phyloP scores from a whole-genome alignment of 2,329 filamentous ascomycete genomes.

The Cladosporium halotolerans region DNA sequence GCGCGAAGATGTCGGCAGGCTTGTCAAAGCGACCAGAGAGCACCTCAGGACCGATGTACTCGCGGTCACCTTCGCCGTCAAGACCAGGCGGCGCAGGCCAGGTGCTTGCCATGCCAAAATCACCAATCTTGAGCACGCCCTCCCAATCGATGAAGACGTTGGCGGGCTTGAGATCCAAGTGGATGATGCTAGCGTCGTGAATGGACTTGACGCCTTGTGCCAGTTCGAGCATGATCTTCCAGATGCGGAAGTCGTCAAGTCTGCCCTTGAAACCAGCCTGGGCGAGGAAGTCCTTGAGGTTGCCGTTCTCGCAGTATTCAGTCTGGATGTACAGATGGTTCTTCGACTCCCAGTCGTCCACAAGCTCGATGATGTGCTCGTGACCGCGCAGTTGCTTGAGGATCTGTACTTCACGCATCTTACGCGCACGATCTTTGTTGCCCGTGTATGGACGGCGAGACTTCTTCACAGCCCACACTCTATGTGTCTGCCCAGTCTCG shows the following conservation, averaged over 20 bases:
- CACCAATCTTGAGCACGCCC: slow-evolving; percentile 75
- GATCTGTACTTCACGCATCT: slow-evolving; percentile 76
- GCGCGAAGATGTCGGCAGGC: slow-evolving; percentile 85
- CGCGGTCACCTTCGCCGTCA: slow-evolving; percentile 88
- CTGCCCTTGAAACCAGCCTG: slow-evolving; percentile 76
- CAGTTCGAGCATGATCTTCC: slow-evolving; percentile 91
- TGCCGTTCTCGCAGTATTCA: slow-evolving; percentile 92
- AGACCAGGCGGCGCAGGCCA: slow-evolving; percentile 72
- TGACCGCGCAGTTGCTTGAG: slow-evolving; percentile 70
- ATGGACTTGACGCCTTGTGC: slow-evolving; percentile 78
- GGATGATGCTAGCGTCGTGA: slow-evolving; percentile 79
- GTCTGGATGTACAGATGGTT: slow-evolving; percentile 92
- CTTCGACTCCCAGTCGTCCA: slow-evolving; percentile 82
- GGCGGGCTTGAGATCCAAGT: slow-evolving; percentile 78
- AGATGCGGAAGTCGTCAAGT: slow-evolving; percentile 94
- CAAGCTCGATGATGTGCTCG: slow-evolving; percentile 78
- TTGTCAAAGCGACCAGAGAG: slow-evolving; percentile 81
- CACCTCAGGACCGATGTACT: slow-evolving; percentile 93
- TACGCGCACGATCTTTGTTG: slow-evolving; percentile 69
- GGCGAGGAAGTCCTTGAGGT: slow-evolving; percentile 77
- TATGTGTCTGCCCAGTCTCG: slow-evolving; percentile 14
- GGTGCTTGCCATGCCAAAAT: slow-evolving; percentile 74
- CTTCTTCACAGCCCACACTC: slow-evolving; percentile 89
- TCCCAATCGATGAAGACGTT: slow-evolving; percentile 79
- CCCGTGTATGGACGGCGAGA: slow-evolving; percentile 74